These are phyloP conservation scores for Xylaria sp. DNA, from an alignment of 495 filamentous ascomycete species.

Conservation along the genomic window DNA sequence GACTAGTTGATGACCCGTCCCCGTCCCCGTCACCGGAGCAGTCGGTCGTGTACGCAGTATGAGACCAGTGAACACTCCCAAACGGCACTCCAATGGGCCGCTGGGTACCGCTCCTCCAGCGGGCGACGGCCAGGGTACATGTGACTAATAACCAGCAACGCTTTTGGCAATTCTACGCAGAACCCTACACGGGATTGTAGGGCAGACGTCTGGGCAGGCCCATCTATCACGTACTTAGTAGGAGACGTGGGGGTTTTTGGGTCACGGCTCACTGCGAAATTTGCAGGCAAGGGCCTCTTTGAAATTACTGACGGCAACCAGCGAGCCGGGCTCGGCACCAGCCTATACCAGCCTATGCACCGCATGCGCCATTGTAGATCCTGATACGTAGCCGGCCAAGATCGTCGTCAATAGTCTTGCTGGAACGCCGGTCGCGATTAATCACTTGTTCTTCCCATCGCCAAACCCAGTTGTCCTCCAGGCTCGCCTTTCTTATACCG, in stretches of 20 bases:
- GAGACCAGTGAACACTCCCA: background rate
- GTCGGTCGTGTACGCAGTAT: too few relatives aligned
- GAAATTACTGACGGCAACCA: constrained; percentile 21
- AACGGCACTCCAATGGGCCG: background rate
- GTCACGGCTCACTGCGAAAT: constrained; percentile 14
- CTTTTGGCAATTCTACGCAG: background rate
- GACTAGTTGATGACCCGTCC: background rate
- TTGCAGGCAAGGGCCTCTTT: constrained; percentile 15
- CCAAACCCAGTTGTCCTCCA: background rate
- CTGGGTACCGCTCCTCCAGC: background rate
- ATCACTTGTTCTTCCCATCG: background rate
- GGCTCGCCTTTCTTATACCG: background rate
- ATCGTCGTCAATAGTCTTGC: constrained; percentile 26
- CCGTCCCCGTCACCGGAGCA: background rate
- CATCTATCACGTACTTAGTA: background rate
- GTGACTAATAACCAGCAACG: background rate
- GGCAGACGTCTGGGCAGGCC: constrained; percentile 11
- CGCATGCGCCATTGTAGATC: constrained; percentile 1
- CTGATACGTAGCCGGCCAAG: constrained; percentile 17
- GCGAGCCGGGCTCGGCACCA: constrained; percentile 13
- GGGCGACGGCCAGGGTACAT: background rate
- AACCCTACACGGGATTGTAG: too few relatives aligned
- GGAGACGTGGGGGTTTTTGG: constrained; percentile 7
- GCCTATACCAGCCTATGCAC: constrained; percentile 2
- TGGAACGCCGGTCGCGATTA: constrained; percentile 13